Evolutionary conservation across 345 rosid species (phyloP).

Genomic region (Eucalyptus erythrocorys): DNA sequence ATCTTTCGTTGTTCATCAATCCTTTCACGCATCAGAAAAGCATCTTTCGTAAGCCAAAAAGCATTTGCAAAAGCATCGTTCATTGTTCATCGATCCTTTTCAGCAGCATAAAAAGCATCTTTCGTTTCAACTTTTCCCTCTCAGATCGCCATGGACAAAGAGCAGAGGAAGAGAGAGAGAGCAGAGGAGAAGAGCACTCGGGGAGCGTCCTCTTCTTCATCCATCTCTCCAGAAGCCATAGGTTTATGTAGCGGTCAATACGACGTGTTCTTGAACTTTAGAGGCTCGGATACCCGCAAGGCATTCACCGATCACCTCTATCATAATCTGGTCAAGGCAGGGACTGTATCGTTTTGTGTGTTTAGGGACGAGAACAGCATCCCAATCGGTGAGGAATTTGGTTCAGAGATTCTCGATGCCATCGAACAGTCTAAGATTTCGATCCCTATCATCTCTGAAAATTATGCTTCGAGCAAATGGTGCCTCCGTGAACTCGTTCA

Average conservation of each 20-base stretch:
- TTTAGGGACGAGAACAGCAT: background rate
- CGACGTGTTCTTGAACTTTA: background rate
- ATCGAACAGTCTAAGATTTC: background rate
- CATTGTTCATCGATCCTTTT: too few relatives aligned
- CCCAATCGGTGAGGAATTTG: background rate
- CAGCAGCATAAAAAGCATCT: too few relatives aligned
- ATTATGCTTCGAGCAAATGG: background rate
- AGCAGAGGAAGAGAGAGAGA: background rate
- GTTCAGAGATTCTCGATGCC: background rate
- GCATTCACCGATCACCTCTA: background rate
- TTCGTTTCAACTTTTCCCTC: background rate
- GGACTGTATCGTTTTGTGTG: background rate
- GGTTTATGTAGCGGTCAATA: background rate
- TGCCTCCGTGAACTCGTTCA: background rate
- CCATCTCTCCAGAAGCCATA: background rate
- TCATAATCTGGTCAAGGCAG: background rate
- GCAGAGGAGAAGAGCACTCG: background rate
- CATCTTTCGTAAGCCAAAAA: too few relatives aligned
- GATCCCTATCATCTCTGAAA: background rate
- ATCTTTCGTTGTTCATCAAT: too few relatives aligned
- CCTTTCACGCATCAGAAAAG: too few relatives aligned
- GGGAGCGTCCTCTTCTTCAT: background rate
- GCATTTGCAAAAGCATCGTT: too few relatives aligned
- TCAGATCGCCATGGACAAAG: background rate
- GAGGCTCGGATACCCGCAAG: background rate